Base-by-base conservation (phyloP, 768 basidiomycete species). In the Russula griseocarnosa region DNA sequence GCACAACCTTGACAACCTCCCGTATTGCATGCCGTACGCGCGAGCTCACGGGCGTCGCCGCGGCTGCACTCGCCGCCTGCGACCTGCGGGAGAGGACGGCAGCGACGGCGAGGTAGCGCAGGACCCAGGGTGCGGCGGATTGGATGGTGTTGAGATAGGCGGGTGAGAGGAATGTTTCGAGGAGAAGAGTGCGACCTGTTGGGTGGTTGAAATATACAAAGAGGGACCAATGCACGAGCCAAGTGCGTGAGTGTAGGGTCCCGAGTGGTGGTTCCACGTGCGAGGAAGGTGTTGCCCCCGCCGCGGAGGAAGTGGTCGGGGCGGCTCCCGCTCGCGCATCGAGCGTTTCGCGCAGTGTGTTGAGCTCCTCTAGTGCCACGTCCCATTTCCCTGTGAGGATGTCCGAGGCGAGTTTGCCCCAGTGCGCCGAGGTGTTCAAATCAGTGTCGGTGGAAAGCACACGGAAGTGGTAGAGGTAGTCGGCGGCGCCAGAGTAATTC, bases 81-180 rank as follows among this genome's bases (percentile, higher is more conserved):
- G 84, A 78, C 73, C 94, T 91, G 69, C 93, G 87, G 20, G 92
- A 91, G 70, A 98, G 86, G 69, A 99, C 86, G 44, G 94, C 93
- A 5, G 97, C 94, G 26, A 90, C 87, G 22, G 94, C 87, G 68
- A 98, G 86, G 79, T 98, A 98, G 55, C 97, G 88, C 59, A 98
- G 81, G 70, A 98, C 83, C 90, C 95, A 97, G 0, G 96, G 95
- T 60, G 82, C 91, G 5, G 94, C 86, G 0, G 95, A 97, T 75
- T 98, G 97, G 74, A 98, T 95, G 14, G 97, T 98, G 79, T 98
- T 97, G 74, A 99, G 89, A 80, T 98, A 98, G 0, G 91, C 90
- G 1, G 95, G 95, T 22, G 90, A 83, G 73, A 98, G 88, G 87
- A 98, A 99, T 0, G 92, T 93, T 73, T 98, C 97, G 69, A 99